Percentiles rank a stretch among this genome's conserved stretches.
phyloP scores from a whole-genome alignment of 805 yeast genomes.

The Monosporozyma aquatica region DNA sequence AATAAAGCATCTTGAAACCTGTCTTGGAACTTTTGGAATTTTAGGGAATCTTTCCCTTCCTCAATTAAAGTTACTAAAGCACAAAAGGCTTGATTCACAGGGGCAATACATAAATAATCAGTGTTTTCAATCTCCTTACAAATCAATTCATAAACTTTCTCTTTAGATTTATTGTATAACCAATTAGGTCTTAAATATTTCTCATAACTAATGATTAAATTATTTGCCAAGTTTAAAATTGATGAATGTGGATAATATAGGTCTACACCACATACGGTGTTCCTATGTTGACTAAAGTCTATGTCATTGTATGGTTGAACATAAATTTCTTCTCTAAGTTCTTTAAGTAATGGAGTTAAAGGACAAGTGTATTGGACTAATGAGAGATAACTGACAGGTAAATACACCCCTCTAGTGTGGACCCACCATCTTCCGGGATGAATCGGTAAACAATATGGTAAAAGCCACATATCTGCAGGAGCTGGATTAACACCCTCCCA shows the following conservation, averaged over 20 bases:
- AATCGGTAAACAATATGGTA: slow-evolving; percentile 72
- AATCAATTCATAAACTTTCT: slow-evolving; percentile 51
- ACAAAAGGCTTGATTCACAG: slow-evolving; percentile 81
- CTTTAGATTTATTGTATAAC: slow-evolving; percentile 46
- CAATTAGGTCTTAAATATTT: slow-evolving; percentile 66
- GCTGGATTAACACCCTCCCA: slow-evolving; percentile 99
- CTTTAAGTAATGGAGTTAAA: slow-evolving; percentile 52
- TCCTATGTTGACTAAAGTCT: slow-evolving; percentile 61
- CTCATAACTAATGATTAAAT: slow-evolving; percentile 54
- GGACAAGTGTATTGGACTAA: slow-evolving; percentile 47
- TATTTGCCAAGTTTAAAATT: slow-evolving; percentile 54
- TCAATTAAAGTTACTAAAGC: slow-evolving; percentile 60
- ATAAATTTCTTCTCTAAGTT: slow-evolving; percentile 75
- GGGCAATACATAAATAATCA: slow-evolving; percentile 79
- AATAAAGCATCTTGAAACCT: slow-evolving; percentile 71
- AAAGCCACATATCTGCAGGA: slow-evolving; percentile 87
- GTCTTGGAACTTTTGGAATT: slow-evolving; percentile 44
- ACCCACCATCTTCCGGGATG: slow-evolving; percentile 99
- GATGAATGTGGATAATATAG: slow-evolving; percentile 86
- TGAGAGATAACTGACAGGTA: slow-evolving; percentile 77
- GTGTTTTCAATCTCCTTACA: slow-evolving; percentile 72
- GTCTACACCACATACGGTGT: slow-evolving; percentile 85
- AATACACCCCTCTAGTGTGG: slow-evolving; percentile 86
- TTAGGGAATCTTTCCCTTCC: slow-evolving; percentile 59
- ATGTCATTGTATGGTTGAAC: slow-evolving; percentile 46